Evolutionary conservation across 257 asterid species (phyloP).

Genomic region (Penstemon newberryi): DNA sequence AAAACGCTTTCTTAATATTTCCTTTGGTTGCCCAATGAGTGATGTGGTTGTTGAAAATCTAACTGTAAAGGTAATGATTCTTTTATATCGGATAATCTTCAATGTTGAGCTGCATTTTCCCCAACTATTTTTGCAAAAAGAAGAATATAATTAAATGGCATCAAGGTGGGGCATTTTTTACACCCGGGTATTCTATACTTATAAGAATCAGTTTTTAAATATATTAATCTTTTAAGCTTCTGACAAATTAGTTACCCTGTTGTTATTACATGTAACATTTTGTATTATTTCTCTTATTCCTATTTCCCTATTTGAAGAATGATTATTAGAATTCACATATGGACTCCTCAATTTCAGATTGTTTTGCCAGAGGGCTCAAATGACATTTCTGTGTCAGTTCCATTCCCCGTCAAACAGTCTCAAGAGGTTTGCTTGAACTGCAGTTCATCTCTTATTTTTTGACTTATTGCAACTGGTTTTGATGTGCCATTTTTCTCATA

Average conservation of each 20-base stretch:
- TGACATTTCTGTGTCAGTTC: conserved; percentile 56
- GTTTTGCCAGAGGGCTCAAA: conserved; percentile 96
- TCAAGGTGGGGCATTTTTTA: not conserved
- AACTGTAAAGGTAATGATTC: conserved; percentile 67
- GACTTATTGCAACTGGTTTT: conserved; percentile 11
- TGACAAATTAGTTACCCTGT: not conserved
- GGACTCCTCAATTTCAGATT: conserved; percentile 49
- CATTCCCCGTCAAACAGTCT: conserved; percentile 68
- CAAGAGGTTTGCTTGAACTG: conserved; percentile 61
- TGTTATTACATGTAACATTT: not conserved
- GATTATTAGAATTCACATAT: conserved; percentile 13
- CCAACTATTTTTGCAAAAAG: not conserved
- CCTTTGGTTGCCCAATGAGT: conserved; percentile 81
- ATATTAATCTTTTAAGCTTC: conserved; percentile 15
- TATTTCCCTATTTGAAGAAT: not conserved
- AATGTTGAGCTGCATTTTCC: no score
- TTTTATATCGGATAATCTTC: not conserved
- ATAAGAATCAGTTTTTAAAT: not conserved
- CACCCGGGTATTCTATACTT: conserved; percentile 15
- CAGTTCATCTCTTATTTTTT: not conserved
- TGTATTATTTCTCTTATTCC: not conserved
- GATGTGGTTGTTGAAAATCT: conserved; percentile 85
- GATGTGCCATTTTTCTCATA: conserved; percentile 28
- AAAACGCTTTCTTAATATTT: conserved; percentile 65
- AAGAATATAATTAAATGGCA: not conserved